Base-by-base conservation (phyloP, 2,329 filamentous ascomycete genomes). In the Fusarium nisikadoi region DNA sequence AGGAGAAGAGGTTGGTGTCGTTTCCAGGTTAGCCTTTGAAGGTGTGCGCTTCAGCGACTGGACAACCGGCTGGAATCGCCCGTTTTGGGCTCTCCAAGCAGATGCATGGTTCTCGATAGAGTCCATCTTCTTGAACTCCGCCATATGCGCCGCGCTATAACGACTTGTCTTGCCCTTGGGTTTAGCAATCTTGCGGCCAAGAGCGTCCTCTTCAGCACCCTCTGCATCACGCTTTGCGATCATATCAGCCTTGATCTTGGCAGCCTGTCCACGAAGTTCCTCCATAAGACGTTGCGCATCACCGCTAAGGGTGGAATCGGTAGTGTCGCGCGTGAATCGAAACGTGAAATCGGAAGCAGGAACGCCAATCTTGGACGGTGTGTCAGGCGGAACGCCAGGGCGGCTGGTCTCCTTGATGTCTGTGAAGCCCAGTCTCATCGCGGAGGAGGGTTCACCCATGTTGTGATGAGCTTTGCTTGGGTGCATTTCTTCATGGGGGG, bases 101-200 rank as follows among this genome's bases (percentile, higher is more conserved):
- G 95, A 97, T 13, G 94, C 87, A 79, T 98, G 95, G 70, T 91
- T 91, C 46, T 90, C 93, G 78, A 98, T 98, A 4, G 95, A 98
- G 80, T 97, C 94, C 95, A 98, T 98, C 86, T 97, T 98, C 83
- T 94, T 94, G 84, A 98, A 98, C 78, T 95, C 89, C 54, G 91
- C 90, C 89, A 93, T 92, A 80, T 98, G 95, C 41, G 89, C 91
- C 70, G 94, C 92, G 79, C 94, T 97, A 83, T 92, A 98, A 49
- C 95, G 91, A 53, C 91, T 85, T 55, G 90, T 88, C 80, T 92
- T 95, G 74, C 93, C 91, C 83, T 92, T 97, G 17, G 95, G 90
- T 73, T 90, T 90, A 11, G 93, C 95, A 77, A 97, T 93, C 81
- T 91, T 94, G 73, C 95, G 91, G 41, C 82, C 83, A 20, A 81